These are phyloP conservation scores for Colletotrichum gigasporum DNA, from an alignment of 2,329 filamentous ascomycete genomes.

Conservation along the genomic window DNA sequence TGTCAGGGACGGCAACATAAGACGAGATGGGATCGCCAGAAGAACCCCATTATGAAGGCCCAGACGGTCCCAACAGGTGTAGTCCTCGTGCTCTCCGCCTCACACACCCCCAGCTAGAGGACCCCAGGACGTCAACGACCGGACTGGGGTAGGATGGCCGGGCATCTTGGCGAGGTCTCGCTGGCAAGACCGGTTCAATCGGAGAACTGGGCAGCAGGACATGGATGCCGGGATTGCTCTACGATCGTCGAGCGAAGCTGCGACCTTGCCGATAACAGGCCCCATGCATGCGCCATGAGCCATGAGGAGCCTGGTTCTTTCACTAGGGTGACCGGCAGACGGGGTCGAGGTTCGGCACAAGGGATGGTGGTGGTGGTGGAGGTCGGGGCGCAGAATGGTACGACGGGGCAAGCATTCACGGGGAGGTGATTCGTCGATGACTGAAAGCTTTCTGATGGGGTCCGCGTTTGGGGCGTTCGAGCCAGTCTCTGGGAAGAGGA, in stretches of 20 bases:
- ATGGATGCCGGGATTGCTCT: not conserved
- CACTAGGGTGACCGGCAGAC: slow-evolving; percentile 4
- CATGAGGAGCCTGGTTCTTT: not conserved
- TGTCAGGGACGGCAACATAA: not conserved
- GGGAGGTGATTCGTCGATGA: slow-evolving; percentile 13
- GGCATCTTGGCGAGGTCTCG: slow-evolving; percentile 18
- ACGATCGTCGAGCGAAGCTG: not conserved
- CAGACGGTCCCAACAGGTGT: not conserved
- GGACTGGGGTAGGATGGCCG: not conserved
- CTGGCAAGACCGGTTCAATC: not conserved
- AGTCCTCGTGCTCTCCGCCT: not conserved
- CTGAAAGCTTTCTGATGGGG: not conserved
- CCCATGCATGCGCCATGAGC: not conserved
- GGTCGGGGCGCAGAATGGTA: not conserved
- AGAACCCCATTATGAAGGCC: slow-evolving; percentile 8
- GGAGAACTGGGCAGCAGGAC: not conserved
- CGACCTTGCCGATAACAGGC: not conserved
- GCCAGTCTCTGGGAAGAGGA: not conserved
- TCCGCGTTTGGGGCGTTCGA: not conserved
- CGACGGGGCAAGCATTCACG: not conserved
- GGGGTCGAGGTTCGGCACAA: slow-evolving; percentile 7
- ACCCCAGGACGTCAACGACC: not conserved
- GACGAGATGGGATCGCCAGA: not conserved
- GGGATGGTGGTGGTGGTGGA: slow-evolving; percentile 5
- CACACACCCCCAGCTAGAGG: not conserved